These are phyloP conservation scores for Arabidopsis thaliana DNA, from an alignment of 345 rosid genomes.

Conservation along the genomic window DNA sequence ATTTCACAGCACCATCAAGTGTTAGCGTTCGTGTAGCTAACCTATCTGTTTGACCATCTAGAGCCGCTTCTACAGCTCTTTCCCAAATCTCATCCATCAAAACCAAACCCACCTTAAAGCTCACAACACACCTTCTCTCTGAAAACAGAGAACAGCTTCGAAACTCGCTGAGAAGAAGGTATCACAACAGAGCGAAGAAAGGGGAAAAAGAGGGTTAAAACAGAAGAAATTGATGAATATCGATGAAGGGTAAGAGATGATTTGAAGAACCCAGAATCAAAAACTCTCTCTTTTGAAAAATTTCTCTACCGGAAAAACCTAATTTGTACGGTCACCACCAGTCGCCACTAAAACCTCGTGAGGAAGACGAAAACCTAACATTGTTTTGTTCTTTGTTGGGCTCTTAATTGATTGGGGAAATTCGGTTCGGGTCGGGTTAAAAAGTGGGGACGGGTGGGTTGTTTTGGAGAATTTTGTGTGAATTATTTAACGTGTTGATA, in stretches of 20 bases:
- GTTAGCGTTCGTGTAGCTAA: constrained; percentile 54
- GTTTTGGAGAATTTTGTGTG: constrained; percentile 9
- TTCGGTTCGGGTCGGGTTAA: constrained; percentile 16
- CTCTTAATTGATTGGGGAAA: constrained; percentile 7
- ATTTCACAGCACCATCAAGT: constrained; percentile 81
- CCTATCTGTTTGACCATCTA: constrained; percentile 63
- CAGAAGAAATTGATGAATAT: not conserved
- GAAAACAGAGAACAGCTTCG: not conserved
- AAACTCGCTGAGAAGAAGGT: not conserved
- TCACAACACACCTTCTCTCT: not conserved
- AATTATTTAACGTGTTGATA: not conserved
- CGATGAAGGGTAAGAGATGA: not conserved
- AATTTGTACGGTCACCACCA: constrained; percentile 20
- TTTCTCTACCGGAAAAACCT: constrained; percentile 24
- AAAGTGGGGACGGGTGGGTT: constrained; percentile 17
- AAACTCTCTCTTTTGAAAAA: not conserved
- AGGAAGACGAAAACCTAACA: constrained; percentile 32
- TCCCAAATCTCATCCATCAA: constrained; percentile 86
- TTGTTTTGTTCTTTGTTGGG: constrained; percentile 21
- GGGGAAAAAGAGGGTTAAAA: not conserved
- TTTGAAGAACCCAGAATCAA: not conserved
- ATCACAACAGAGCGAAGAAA: not conserved
- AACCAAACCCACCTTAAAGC: not conserved
- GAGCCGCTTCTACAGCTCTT: constrained; percentile 69
- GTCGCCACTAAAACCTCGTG: constrained; percentile 38